Base-by-base conservation (phyloP, 2,329 filamentous ascomycete genomes). In the Xylaria hypoxylon region DNA sequence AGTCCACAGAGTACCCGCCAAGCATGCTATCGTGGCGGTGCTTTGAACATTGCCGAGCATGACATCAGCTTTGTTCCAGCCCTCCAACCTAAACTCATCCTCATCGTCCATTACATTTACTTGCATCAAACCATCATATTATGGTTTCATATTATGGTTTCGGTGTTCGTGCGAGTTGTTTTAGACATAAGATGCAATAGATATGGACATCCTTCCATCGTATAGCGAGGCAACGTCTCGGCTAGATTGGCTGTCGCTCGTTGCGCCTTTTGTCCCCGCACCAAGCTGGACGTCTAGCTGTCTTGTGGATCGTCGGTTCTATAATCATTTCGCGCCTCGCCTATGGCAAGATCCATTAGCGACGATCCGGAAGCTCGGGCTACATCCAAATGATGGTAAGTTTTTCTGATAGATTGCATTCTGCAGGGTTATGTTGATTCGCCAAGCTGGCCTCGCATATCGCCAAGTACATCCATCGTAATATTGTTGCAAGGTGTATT, bases 331-430 rank as follows among this genome's bases (percentile, higher is more conserved):
- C 71, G 82, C 82, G 4, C 84, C 85, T 22, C 81, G 79, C 4
- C 75, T 88, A 19, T 89, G 86, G 86, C 78, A 78, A 67, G 82
- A 87, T 71, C 79, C 86, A 11, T 72, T 87, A 19, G 71, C 76
- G 19, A 74, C 79, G 1, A 77, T 79, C 26, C 77, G 80, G 66
- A 73, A 68, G 1, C 75, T 81, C 8, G 81, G 81, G 5, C 72
- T 84, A 26, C 79, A 82, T 63, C 80, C 81, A 13, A 80, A 79
- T 69, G 77, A 83, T 73, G 83, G 84, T 85, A 5, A 3, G 64
- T 64, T 50, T 51, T 5, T 38, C 10, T 56, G 11, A 42, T 58
- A 42, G 28, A 15, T 15, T 26, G 11, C 24, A 5, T 55, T 42
- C 8, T 40, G 17, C 13, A 22, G 24, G 26, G 48, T 26, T n/a